Evolutionary conservation across 345 rosid genomes (phyloP), one percentile per base, ranked within the genome.

Genomic region (Populus tremula): DNA sequence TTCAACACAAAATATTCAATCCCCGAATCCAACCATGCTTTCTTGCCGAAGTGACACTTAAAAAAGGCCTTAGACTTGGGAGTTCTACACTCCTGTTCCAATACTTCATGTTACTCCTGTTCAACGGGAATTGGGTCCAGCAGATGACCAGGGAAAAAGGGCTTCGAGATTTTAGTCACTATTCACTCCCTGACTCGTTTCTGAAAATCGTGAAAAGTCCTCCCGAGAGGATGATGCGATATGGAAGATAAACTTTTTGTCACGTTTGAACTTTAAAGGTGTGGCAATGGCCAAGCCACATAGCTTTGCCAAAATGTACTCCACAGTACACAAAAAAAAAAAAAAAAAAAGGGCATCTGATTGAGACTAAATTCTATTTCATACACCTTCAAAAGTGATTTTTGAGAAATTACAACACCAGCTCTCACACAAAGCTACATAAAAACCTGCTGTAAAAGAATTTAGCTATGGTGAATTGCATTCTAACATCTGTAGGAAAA

Each of bases 1-100:
- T 50, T 54, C 68, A 59, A n/a, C 5, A 17, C 38, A 9, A 8
- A 21, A 43, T 10, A 25, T 39, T 38, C 47, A n/a, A 33, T 7
- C 64, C 10, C 41, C 41, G 21, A 27, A 41, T 65, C 29, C 25
- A 65, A 74, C 70, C 61, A 18, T 74, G 16, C 41, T 63, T 75
- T 66, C n/a, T 66, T 33, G 71, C 41, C 56, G 53, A 73, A 8
- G 50, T 62, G 56, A 53, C 69, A 62, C 20, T n/a, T 6, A 17
- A 73, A 43, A 43, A 72, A 21, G 66, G 35, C 49, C 31, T 72
- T 72, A 11, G 75, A 56, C 67, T 36, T 36, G 39, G 67, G 21
- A 17, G 27, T 18, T 49, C 21, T 33, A 2, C 25, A 9, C 5
- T 38, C 16, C 49, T 38, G 23, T 21, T 13, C 25, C 23, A 68